Conservation (phyloP, 176 grass and related monocot species). For the Cymbopogon citratus region DNA sequence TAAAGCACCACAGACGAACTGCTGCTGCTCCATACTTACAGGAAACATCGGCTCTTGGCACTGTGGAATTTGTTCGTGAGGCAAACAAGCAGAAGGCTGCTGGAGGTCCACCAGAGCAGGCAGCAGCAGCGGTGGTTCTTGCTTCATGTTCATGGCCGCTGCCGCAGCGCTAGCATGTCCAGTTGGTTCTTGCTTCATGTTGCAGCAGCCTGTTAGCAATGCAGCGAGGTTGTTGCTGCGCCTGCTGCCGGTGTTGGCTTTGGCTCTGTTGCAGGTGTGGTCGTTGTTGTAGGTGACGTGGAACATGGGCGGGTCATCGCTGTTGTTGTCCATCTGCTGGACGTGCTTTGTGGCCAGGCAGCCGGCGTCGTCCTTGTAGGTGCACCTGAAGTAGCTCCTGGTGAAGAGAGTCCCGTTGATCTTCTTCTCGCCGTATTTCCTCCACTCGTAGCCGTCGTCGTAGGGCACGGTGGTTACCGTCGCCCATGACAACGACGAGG, state of each 20-base stretch:
- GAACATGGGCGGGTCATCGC: not conserved
- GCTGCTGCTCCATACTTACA: not conserved
- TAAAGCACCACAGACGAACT: not conserved
- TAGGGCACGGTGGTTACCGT: not conserved
- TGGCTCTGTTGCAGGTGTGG: slow-evolving; percentile 9
- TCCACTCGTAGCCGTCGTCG: slow-evolving; percentile 35
- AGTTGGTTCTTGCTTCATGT: not conserved
- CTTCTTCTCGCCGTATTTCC: slow-evolving; percentile 91
- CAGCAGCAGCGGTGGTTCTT: not conserved
- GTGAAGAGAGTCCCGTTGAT: slow-evolving; percentile 13
- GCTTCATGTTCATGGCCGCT: not conserved
- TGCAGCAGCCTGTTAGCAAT: not conserved
- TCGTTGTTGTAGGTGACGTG: slow-evolving; percentile 22
- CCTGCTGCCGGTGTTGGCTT: not conserved
- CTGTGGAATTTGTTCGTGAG: not conserved
- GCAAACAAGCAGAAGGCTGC: not conserved
- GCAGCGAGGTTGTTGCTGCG: not conserved
- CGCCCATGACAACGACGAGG: not conserved
- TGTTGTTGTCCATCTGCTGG: not conserved
- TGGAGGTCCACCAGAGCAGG: not conserved
- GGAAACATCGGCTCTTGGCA: not conserved
- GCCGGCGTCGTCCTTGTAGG: slow-evolving; percentile 12
- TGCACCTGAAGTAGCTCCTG: slow-evolving; percentile 33
- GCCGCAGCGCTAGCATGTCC: not conserved
- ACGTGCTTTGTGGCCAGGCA: slow-evolving; percentile 14